Base-by-base conservation (phyloP, 2,329 filamentous ascomycete species). In the Gnomoniopsis sp. region DNA sequence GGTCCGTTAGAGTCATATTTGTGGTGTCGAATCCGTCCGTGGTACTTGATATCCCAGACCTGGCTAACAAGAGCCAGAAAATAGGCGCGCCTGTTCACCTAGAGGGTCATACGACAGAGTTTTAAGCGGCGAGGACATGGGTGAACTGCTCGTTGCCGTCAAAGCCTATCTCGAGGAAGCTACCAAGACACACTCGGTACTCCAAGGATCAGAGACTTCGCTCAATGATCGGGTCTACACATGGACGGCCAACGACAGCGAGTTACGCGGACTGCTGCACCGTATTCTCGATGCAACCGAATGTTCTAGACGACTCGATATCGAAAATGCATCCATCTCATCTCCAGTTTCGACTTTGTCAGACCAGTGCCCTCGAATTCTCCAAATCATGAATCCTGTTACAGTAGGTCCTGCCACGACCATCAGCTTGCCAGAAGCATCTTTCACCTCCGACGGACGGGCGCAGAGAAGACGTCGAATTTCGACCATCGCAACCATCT, bases 321-420 rank as follows among this genome's bases (percentile, higher is more conserved):
- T 12, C 7, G 22, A 30, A 26, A 14, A 19, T 17, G 15, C 46
- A 23, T 23, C 21, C 19, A 17, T 14, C 12, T 15, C 30, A 1
- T 22, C 52, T n/a, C 7, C 43, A 4, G 21, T 17, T 14, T 19
- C 38, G n/a, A 23, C 10, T 3, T 19, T 36, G 36, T 38, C 43
- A 52, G n/a, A 23, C 22, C n/a, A n/a, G 23, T 3, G 22, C 22
- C 11, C n/a, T 46, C 41, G 19, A 43, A 46, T 55, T 21, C 49
- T 43, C n/a, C 44, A 33, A 33, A 11, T 46, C 7, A 41, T 59
- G 53, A 38, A 46, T 11, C 34, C 53, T 7, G 43, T 55, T 14
- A 22, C 49, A 15, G 59, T 47, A 38, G 15, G 38, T 34, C 60
- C 60, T 17, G 30, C 54, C 22, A 59, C 49, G 4, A 49, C 57